A percentile compares a stretch with the other conserved stretches of the same genome.
These are phyloP conservation scores for Cladosporium colombiae DNA, from an alignment of 2,329 filamentous ascomycete species.

Conservation along the genomic window DNA sequence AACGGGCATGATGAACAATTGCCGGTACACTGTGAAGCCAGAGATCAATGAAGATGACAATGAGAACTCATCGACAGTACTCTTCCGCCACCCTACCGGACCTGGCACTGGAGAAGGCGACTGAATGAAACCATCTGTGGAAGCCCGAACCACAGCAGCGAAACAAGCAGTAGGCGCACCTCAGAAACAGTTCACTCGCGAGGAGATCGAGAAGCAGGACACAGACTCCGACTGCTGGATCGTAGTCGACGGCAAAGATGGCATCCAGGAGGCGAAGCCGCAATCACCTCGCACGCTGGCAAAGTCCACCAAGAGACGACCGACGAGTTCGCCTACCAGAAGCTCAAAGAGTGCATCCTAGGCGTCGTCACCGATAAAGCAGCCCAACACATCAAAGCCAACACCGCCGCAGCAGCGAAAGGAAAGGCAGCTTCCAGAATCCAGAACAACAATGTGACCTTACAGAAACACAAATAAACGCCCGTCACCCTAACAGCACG, in stretches of 20 bases:
- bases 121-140: constrained; percentile 54
- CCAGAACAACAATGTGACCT: constrained; percentile 36
- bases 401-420: constrained; percentile 44
- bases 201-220: constrained; percentile 57
- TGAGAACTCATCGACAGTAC: constrained; percentile 37
- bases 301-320: constrained; percentile 52
- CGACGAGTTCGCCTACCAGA: constrained; percentile 53
- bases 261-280: constrained; percentile 53
- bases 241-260: constrained; percentile 54
- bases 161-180: constrained; percentile 49
- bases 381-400: constrained; percentile 49
- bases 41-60: constrained; percentile 39
- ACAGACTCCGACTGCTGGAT: constrained; percentile 55
- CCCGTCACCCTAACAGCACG: constrained; percentile 46
- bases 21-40: constrained; percentile 50
- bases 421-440: constrained; percentile 36
- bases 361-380: constrained; percentile 54
- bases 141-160: constrained; percentile 47
- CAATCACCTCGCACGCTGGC: constrained; percentile 53
- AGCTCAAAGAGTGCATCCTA: constrained; percentile 55
- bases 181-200: constrained; percentile 53
- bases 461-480: constrained; percentile 51
- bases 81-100: constrained; percentile 52
- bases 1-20: constrained; percentile 59
- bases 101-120: constrained; percentile 47